These are phyloP conservation scores for Elsinoe ampelina DNA, from an alignment of 2,329 filamentous ascomycete species.

Conservation along the genomic window DNA sequence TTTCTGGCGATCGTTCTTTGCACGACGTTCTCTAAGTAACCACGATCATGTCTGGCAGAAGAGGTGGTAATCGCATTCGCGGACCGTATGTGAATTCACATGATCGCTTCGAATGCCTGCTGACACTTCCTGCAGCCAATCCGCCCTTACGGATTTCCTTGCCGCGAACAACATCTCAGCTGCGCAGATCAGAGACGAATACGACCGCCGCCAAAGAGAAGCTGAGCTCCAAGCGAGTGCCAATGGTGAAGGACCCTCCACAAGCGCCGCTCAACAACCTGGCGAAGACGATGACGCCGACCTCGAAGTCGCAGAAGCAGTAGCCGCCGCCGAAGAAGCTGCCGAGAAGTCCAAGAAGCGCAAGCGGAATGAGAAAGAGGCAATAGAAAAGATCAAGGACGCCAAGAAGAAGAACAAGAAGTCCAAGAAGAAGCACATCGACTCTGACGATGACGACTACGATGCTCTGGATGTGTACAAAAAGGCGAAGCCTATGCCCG, in stretches of 20 bases:
- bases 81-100: slow-evolving; percentile 40
- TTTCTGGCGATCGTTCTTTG: neutral
- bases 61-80: slow-evolving; percentile 40
- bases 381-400: slow-evolving; percentile 30
- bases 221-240: slow-evolving; percentile 35
- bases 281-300: slow-evolving; percentile 23
- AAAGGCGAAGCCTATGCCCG: slow-evolving; percentile 56
- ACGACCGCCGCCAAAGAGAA: slow-evolving; percentile 44
- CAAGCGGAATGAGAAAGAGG: slow-evolving; percentile 43
- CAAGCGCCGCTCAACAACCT: slow-evolving; percentile 23
- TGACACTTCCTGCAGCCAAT: slow-evolving; percentile 37
- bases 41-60: slow-evolving; percentile 27
- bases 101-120: slow-evolving; percentile 2
- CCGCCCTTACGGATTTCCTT: slow-evolving; percentile 59
- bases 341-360: slow-evolving; percentile 44
- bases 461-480: slow-evolving; percentile 45
- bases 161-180: slow-evolving; percentile 66
- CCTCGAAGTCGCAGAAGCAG: slow-evolving; percentile 34
- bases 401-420: slow-evolving; percentile 37
- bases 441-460: slow-evolving; percentile 39
- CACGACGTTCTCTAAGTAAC: neutral
- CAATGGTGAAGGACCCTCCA: slow-evolving; percentile 29
- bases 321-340: slow-evolving; percentile 25
- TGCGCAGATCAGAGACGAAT: slow-evolving; percentile 51
- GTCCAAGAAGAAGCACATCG: slow-evolving; percentile 36